Evolutionary conservation across 176 grass and related monocot genomes (phyloP).

Genomic region (Bothriochloa decipiens): DNA sequence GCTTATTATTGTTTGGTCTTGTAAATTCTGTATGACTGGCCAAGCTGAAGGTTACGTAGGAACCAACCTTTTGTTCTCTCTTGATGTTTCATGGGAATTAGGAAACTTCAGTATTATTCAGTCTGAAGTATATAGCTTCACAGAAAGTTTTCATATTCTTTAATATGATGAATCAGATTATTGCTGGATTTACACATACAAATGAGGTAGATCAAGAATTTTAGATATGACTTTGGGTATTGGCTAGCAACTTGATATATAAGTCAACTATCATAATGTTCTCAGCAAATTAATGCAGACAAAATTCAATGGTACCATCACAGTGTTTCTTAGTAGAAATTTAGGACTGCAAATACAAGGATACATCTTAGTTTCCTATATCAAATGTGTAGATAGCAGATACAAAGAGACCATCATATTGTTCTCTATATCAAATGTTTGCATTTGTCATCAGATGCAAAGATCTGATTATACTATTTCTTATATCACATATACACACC

Average conservation of each 20-base stretch:
- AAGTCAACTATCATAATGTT: constrained; percentile 3
- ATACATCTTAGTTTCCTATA: not conserved
- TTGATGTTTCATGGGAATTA: not conserved
- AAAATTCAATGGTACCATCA: not conserved
- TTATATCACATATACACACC: not conserved
- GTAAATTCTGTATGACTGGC: not conserved
- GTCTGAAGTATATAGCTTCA: constrained; percentile 9
- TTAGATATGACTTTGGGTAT: not conserved
- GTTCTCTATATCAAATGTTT: not conserved
- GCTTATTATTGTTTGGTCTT: not conserved
- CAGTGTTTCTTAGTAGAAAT: not conserved
- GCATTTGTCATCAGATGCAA: not conserved
- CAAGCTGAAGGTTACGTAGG: not conserved
- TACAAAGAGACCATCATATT: not conserved
- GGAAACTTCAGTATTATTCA: not conserved
- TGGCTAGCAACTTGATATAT: not conserved
- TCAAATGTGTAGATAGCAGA: not conserved
- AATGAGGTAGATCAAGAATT: not conserved
- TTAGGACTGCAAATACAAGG: not conserved
- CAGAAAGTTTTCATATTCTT: not conserved
- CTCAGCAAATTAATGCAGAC: not conserved
- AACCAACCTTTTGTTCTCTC: not conserved
- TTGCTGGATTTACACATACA: constrained; percentile 5
- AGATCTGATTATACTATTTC: not conserved
- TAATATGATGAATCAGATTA: not conserved